Base-by-base conservation (phyloP, 2,329 filamentous ascomycete genomes). In the Orbilia blumenaviensis region DNA sequence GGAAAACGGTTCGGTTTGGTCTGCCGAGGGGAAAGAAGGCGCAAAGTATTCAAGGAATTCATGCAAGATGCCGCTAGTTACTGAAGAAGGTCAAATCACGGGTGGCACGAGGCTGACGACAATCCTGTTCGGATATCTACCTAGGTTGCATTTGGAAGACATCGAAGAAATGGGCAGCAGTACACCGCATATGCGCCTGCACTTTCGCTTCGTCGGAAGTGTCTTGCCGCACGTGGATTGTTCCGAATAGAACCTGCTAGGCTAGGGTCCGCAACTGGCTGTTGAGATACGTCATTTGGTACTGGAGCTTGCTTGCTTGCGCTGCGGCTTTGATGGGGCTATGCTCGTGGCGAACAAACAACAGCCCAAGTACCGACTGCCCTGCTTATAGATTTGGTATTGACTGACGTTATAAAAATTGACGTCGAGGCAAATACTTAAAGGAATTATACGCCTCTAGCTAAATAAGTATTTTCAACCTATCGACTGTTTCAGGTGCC, bases 221-320 rank as follows among this genome's bases (percentile, higher is more conserved):
- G 34, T 71, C 25, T n/a, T 71, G 32, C 67, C 67, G 58, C 67
- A 71, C 67, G 67, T 71, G 67, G 46, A 60, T 63, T 9, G 10
- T 58, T 23, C 48, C 36, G 14, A 34, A 7, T 12, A 34, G 9
- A 41, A 9, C 6, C 50, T 18, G 23, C n/a, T 8, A 36, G 36
- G 27, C 27, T 9, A 61, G 18, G 29, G 29, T 44, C 36, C 44
- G 2, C 12, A 12, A n/a, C 10, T 66, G 25, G 48, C 27, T 52
- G 4, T 21, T 10, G 3, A n/a, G 25, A 25, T 67, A 48, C 63
- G 63, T 67, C 63, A 67, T 67, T 4, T n/a, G n/a, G 27, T 14
- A 56, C n/a, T 38, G 29, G n/a, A n/a, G 12, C 12, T 34, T 23
- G 29, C 32, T n/a, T n/a, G n/a, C n/a, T n/a, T n/a, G n/a, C n/a